Base-by-base conservation (phyloP, 805 yeast species). In the Saturnispora serradocipensis region DNA sequence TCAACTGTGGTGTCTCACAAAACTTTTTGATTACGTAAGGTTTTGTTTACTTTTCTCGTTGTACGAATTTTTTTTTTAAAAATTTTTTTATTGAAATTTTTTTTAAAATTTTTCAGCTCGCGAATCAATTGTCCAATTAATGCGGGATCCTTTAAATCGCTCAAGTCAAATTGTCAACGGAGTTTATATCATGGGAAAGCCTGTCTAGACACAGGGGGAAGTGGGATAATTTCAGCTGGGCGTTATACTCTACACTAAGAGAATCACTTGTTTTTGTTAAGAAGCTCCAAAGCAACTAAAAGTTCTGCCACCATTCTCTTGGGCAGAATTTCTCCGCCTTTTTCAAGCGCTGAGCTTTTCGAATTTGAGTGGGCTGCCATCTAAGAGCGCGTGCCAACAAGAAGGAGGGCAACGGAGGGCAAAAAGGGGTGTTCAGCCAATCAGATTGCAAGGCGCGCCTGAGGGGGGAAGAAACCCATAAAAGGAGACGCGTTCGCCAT, bases 401-500 rank as follows among this genome's bases (percentile, higher is more conserved):
- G 34, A 30, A 30, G 11, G n/a, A 30, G 34, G 34, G 34, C 34
- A 30, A 30, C 9, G 11, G 11, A 30, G 34, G 24, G 36, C 13
- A 44, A 7, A 18, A 28, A 24, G 16, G 16, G 18, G 30, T 25
- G 20, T 13, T 42, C 20, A n/a, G 10, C 38, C 38, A 44, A 44
- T 44, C 35, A 44, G 8, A 10, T 9, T 20, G 22, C 35, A 25
- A 13, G 24, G 20, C 46, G 38, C 46, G 46, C 38, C 25, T 10
- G 13, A 13, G 15, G 34, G 34, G 34, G 15, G 13, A 13, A 13
- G 27, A 18, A 32, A 20, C 25, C 45, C 44, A 40, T 40, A 40
- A 40, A 40, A 40, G 44, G 44, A 40, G 44, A 40, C 44, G 44
- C 44, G 44, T 40, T 27, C 44, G 30, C 44, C 20, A 13, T 13